Percentiles rank a stretch among this genome's conserved stretches.
These are phyloP conservation scores for Bothia castanella DNA, from an alignment of 1,284 basidiomycete species.

Conservation along the genomic window DNA sequence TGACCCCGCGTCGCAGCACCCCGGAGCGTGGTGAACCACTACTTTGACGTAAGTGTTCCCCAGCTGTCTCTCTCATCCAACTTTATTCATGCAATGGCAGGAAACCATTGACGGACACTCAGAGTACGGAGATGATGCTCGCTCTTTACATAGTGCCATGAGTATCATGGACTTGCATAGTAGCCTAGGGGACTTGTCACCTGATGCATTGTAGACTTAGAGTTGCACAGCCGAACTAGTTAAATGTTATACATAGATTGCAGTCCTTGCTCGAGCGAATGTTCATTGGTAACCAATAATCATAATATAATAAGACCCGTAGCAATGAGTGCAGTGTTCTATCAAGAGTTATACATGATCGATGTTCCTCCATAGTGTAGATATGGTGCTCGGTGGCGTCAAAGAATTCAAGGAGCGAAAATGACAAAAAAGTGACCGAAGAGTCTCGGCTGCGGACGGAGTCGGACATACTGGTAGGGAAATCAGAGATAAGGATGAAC, in stretches of 20 bases:
- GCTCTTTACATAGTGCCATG: conserved; percentile 58
- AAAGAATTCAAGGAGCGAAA: conserved; percentile 18
- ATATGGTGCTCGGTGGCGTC: conserved; percentile 21
- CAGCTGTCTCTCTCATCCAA: not conserved
- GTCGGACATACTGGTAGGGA: conserved; percentile 20
- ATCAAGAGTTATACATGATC: conserved; percentile 36
- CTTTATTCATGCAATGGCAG: conserved; percentile 37
- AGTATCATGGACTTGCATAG: conserved; percentile 59
- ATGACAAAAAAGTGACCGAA: conserved; percentile 7
- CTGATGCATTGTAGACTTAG: conserved; percentile 59
- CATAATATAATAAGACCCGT: conserved; percentile 29
- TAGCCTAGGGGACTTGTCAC: conserved; percentile 72
- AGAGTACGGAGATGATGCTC: conserved; percentile 65
- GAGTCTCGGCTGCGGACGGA: not conserved
- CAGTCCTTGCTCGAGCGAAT: not conserved
- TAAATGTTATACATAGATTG: not conserved
- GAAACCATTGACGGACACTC: conserved; percentile 69
- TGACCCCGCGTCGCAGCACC: conserved; percentile 57
- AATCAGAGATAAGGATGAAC: conserved; percentile 9
- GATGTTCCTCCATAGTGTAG: conserved; percentile 37
- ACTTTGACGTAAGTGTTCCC: conserved; percentile 74
- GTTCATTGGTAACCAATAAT: conserved; percentile 20
- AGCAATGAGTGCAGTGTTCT: conserved; percentile 38
- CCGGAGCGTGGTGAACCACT: conserved; percentile 83
- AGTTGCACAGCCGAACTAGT: too few relatives aligned